These are phyloP conservation scores for Tolypocladium tundrense DNA, from an alignment of 2,329 filamentous ascomycete genomes.

Conservation along the genomic window DNA sequence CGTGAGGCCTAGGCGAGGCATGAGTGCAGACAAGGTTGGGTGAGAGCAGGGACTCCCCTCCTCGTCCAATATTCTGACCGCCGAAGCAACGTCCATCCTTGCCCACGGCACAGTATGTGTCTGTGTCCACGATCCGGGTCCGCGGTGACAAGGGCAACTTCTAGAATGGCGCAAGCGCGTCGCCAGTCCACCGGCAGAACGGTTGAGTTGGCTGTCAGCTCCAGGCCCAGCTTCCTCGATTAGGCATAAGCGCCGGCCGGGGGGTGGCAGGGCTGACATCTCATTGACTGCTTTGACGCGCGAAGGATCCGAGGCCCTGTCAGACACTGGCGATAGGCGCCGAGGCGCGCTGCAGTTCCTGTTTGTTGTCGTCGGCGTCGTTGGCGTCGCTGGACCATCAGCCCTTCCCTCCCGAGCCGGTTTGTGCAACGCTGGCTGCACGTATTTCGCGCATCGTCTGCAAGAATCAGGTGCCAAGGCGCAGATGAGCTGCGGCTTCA, in stretches of 20 bases:
- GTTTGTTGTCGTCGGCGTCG: not conserved
- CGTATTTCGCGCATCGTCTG: not conserved
- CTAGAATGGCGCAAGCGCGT: not conserved
- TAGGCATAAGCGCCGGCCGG: not conserved
- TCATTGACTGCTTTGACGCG: slow-evolving; percentile 2
- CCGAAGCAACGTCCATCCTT: not conserved
- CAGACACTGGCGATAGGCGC: not conserved
- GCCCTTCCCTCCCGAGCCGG: not conserved
- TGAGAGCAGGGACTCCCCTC: not conserved
- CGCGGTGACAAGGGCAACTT: not conserved
- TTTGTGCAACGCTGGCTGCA: not conserved
- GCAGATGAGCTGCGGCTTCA: not conserved
- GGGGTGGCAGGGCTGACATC: not conserved
- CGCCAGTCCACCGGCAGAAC: not conserved
- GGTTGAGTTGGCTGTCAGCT: not conserved
- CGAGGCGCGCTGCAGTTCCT: not conserved
- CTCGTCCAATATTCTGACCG: not conserved
- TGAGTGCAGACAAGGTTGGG: not conserved
- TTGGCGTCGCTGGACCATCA: not conserved
- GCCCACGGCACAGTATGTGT: not conserved
- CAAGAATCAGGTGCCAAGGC: not conserved
- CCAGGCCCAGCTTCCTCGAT: not conserved
- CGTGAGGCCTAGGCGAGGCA: not conserved
- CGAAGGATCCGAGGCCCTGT: not conserved
- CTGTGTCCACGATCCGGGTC: not conserved